phyloP scores from a whole-genome alignment of 306 rosid species.

The Prunus kanzakura region DNA sequence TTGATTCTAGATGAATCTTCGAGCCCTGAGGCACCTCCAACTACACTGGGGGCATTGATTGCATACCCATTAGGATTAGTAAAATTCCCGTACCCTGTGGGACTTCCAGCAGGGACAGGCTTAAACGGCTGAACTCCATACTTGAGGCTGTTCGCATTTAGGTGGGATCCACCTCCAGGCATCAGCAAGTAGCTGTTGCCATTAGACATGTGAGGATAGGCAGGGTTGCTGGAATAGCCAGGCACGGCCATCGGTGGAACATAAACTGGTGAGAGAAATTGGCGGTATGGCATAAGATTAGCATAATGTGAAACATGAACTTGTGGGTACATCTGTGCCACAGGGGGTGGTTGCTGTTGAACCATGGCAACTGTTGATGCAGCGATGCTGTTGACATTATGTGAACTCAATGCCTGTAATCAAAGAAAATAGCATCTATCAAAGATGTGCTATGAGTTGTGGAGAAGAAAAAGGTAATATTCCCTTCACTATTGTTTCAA shows the following conservation, averaged over 20 bases:
- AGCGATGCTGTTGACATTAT: conserved; percentile 50
- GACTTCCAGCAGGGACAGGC: conserved; percentile 82
- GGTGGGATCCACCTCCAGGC: conserved; percentile 92
- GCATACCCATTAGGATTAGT: conserved; percentile 81
- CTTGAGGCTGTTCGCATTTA: conserved; percentile 79
- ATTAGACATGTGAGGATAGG: conserved; percentile 87
- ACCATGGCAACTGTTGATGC: conserved; percentile 71
- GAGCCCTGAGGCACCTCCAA: conserved; percentile 71
- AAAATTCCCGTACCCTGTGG: conserved; percentile 82
- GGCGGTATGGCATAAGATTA: conserved; percentile 90
- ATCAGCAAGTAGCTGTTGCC: conserved; percentile 86
- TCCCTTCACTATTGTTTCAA: neutral
- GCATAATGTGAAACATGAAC: conserved; percentile 87
- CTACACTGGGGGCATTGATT: conserved; percentile 77
- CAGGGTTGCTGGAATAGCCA: conserved; percentile 77
- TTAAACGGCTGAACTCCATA: conserved; percentile 94
- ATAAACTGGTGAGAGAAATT: conserved; percentile 81
- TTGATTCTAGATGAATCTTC: conserved; percentile 93
- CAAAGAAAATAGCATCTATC: conserved; percentile 8
- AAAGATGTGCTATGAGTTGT: neutral
- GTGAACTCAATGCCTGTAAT: conserved; percentile 62
- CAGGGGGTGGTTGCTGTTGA: conserved; percentile 75
- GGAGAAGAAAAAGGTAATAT: neutral
- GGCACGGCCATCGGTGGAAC: conserved; percentile 99
- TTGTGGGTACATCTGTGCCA: conserved; percentile 97